Evolutionary conservation across 371 early-diverging fungal species (phyloP), one percentile per base, ranked within the genome.

Genomic region (Lichtheimia hyalospora): DNA sequence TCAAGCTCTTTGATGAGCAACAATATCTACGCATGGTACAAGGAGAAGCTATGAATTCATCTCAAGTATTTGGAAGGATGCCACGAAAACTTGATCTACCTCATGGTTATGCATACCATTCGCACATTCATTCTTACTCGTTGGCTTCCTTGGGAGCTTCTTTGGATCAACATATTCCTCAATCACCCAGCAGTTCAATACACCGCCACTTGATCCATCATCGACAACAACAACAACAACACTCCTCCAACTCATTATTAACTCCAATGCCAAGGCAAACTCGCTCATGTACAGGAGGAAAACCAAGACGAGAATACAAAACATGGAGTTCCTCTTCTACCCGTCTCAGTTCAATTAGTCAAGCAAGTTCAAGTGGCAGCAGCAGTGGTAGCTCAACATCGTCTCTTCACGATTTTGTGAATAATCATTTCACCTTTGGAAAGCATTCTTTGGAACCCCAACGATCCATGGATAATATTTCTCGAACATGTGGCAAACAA

Each of bases 1-100:
- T 70, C 21, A 70, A 70, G 52, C 58, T 62, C 4, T 70, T 70
- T 61, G 66, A 70, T 28, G 70, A 70, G 27, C 42, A 59, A 6
- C 66, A 70, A 49, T 70, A 60, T 43, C 52, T 70, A 12, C 51
- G 49, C 2, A 55, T 70, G 28, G 66, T 70, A 6, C 66, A 66
- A 50, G 70, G 70, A n/a, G 54, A 70, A 53, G 48, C 61, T 6
- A 40, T 49, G n/a, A 20, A 24, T 18, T 54, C 68, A n/a, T 18
- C 18, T 21, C 61, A 61, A 25, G 58, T 63, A 0, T 49, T 68
- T 39, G 68, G 68, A 2, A 39, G 61, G 3, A 34, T 68, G 23
- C 68, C 68, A 14, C 54, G 61, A 10, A 53, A 42, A 51, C 25
- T 68, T 14, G 51, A 16, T 40, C 16, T 67, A 15, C 57, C 57